Evolutionary conservation across 371 early-diverging fungal species (phyloP), one percentile per base, ranked within the genome.

Genomic region (Mortierella sp.): DNA sequence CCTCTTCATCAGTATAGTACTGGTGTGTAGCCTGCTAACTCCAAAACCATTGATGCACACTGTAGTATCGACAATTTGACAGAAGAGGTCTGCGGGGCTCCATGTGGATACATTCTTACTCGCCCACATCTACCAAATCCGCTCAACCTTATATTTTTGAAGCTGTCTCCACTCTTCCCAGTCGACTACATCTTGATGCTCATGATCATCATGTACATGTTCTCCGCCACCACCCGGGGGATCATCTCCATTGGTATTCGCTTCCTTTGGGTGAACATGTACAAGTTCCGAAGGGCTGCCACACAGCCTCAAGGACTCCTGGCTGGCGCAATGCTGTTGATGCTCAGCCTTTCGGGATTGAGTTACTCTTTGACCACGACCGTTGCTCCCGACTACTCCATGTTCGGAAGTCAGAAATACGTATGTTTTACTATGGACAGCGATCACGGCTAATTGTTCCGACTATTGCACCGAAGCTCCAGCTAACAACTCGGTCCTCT

Each of bases 381-480:
- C 10, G 83, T 90, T 16, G 86, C 88, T 25, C 91, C 91, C 14
- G 85, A 86, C 1, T 91, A 91, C 64, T 79, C 89, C 39, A 88
- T 87, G 73, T 91, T 86, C 78, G 89, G 90, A 39, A 86, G 85
- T 57, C 90, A 91, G 73, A 80, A 81, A 52, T 91, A 86, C 71
- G 89, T 90, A 80, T 34, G 78, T 87, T 63, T 25, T 16, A 28
- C 27, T 41, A n/a, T n/a, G n/a, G n/a, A n/a, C n/a, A n/a, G n/a
- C 41, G 21, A 31, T 34, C 21, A 24, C 21, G 48, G 24, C 12
- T 25, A 10, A 25, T 12, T 3, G 7, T 47, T 47, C 27, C 10
- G 34, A 24, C 24, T 47, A 22, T 12, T 14, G 21, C 12, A 47
- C 7, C 4, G 7, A 34, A 7, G 34, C 34, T 7, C 34, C 34